phyloP scores from a whole-genome alignment of 2,329 filamentous ascomycete species.

The Exophiala mesophila region DNA sequence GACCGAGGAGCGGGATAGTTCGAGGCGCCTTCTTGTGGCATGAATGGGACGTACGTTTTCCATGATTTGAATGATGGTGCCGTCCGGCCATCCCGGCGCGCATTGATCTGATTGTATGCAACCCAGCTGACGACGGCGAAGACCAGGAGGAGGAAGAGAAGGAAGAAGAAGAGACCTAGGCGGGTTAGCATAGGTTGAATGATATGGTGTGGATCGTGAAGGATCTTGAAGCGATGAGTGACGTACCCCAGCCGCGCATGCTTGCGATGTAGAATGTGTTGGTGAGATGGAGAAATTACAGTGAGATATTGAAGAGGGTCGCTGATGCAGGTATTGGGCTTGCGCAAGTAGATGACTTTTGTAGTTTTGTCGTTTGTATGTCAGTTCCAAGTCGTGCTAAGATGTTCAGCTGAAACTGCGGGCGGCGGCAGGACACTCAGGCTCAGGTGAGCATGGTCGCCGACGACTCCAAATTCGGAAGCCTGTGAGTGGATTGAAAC shows the following conservation, averaged over 20 bases:
- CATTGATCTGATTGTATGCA: slow-evolving; percentile 66
- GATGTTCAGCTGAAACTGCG: too few species aligned
- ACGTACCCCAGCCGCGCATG: slow-evolving; percentile 23
- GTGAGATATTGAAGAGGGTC: too few species aligned
- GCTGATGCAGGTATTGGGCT: too few species aligned
- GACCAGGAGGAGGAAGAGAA: slow-evolving; percentile 60
- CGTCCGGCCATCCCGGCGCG: slow-evolving; percentile 68
- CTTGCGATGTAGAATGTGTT: too few species aligned
- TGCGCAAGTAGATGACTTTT: too few species aligned
- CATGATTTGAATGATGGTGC: slow-evolving; percentile 41
- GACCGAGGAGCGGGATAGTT: slow-evolving; percentile 52
- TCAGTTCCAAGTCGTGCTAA: too few species aligned
- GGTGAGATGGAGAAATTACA: not conserved
- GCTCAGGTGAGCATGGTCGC: too few species aligned
- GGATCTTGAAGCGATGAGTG: not conserved
- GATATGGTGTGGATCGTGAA: too few species aligned
- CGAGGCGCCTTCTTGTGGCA: slow-evolving; percentile 35
- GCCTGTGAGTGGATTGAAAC: too few species aligned
- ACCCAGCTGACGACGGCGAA: slow-evolving; percentile 61
- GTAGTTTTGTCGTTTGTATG: too few species aligned
- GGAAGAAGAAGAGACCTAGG: slow-evolving; percentile 64
- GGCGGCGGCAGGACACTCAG: too few species aligned
- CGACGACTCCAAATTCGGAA: too few species aligned
- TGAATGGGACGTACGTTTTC: slow-evolving; percentile 67
- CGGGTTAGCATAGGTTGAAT: not conserved